Percentiles rank a stretch among this genome's conserved stretches.
Conservation (phyloP, 768 basidiomycete genomes). For the Lentinus brumalis region DNA sequence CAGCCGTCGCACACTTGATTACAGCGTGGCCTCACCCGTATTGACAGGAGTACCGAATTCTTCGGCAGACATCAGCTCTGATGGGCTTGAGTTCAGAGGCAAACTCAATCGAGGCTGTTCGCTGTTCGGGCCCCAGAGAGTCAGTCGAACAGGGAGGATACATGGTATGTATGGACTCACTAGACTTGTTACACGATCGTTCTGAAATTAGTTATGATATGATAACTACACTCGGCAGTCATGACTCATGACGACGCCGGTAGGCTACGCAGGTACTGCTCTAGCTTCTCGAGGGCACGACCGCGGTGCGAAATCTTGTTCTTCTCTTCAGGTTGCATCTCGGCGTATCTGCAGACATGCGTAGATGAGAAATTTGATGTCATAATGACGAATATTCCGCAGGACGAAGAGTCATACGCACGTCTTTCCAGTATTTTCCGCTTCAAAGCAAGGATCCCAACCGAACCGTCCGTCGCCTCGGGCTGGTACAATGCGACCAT, state of each 20-base stretch:
- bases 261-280: slow-evolving; percentile 38
- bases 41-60: no score
- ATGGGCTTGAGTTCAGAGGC: no score
- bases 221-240: no score
- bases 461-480: slow-evolving; percentile 81
- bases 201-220: not conserved
- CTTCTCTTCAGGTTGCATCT: slow-evolving; percentile 66
- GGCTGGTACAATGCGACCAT: slow-evolving; percentile 87
- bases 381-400: no score
- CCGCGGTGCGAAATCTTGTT: slow-evolving; percentile 68
- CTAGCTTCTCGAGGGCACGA: slow-evolving; percentile 61
- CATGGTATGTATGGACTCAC: not conserved
- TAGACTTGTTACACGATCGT: not conserved
- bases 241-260: not conserved
- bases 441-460: slow-evolving; percentile 90
- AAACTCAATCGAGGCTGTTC: no score
- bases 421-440: slow-evolving; percentile 76
- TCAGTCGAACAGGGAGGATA: no score
- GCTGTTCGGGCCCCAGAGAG: no score
- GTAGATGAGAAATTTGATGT: no score
- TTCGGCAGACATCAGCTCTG: no score
- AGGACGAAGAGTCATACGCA: slow-evolving; percentile 34
- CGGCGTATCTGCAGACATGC: slow-evolving; percentile 52
- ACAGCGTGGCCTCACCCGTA: no score
- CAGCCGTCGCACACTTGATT: no score